Evolutionary conservation across 2,329 filamentous ascomycete genomes (phyloP), one percentile per base, ranked within the genome.

Genomic region (Fusarium concolor): DNA sequence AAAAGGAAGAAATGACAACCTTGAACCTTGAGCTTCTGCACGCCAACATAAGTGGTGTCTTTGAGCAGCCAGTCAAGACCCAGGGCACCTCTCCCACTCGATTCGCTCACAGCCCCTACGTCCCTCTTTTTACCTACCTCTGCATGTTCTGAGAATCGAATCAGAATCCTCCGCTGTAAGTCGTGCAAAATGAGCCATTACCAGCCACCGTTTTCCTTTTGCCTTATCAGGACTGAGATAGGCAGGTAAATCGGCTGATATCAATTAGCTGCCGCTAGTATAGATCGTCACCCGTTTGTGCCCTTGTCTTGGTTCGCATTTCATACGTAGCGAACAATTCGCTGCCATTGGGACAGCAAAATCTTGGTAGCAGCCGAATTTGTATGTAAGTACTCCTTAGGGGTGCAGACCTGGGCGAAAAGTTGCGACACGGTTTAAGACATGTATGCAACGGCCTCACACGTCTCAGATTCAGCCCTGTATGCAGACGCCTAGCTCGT

Each of bases 61-160:
- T 52, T 54, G 51, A 22, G 38, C 45, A 63, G 49, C 71, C 71
- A 74, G 56, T 74, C 68, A 74, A 51, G 56, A 67, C 55, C 63
- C 59, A 67, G 62, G 41, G 62, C 42, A 26, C 64, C 61, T 56
- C 59, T 67, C 64, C 67, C 54, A 61, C 58, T 60, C 60, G 41
- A 44, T 52, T 62, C 47, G 22, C 45, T 70, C 55, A 35, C 50
- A 56, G 29, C 61, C 61, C 56, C 68, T 55, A 35, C 39, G 45
- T 49, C 58, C 61, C 60, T 68, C 65, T 65, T 66, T 64, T 61
- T 54, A 57, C 62, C 56, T 68, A 26, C 56, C 63, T 62, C 57
- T 71, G 59, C 67, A 72, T 62, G 41, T 46, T 57, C 54, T 46
- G 2, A 55, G 60, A 67, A 70, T 54, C 70, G 56, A 70, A 71